These are phyloP conservation scores for Backusella morwellensis DNA, from an alignment of 192 early-diverging fungal species.

Conservation along the genomic window DNA sequence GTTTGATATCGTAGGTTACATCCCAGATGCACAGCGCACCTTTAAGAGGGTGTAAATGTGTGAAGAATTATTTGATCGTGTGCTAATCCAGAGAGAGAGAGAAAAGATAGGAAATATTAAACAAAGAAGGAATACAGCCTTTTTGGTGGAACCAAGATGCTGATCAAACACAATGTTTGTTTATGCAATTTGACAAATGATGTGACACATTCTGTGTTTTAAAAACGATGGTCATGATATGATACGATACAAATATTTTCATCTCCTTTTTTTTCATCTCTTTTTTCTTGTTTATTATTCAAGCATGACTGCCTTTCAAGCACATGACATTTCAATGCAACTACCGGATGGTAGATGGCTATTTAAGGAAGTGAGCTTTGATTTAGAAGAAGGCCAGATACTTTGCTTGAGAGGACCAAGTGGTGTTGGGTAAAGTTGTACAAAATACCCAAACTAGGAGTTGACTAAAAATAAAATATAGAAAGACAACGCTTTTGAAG, in stretches of 20 bases:
- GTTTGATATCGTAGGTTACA: background rate
- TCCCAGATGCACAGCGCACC: background rate
- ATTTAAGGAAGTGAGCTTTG: constrained; percentile 56
- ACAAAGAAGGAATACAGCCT: background rate
- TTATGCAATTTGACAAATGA: background rate
- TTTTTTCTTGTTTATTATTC: background rate
- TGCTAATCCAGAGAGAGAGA: background rate
- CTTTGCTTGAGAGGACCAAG: constrained; percentile 66
- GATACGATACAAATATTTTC: background rate
- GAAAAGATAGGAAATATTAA: too few relatives aligned
- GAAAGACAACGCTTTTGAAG: constrained; percentile 85
- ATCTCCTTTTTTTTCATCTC: background rate
- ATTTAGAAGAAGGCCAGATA: constrained; percentile 51
- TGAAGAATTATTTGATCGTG: background rate
- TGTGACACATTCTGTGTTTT: background rate
- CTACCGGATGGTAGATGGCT: constrained; percentile 45
- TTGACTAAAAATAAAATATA: constrained; percentile 14
- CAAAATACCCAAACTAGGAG: background rate
- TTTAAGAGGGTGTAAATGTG: background rate
- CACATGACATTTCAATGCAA: constrained; percentile 17
- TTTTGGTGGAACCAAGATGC: too few relatives aligned
- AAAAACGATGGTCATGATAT: background rate
- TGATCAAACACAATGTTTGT: background rate
- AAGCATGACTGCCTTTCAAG: constrained; percentile 10
- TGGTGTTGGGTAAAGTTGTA: constrained; percentile 58